A percentile compares a stretch with the other conserved stretches of the same genome.
These are phyloP conservation scores for Pyronema domesticum DNA, from an alignment of 495 filamentous ascomycete genomes.

Conservation along the genomic window DNA sequence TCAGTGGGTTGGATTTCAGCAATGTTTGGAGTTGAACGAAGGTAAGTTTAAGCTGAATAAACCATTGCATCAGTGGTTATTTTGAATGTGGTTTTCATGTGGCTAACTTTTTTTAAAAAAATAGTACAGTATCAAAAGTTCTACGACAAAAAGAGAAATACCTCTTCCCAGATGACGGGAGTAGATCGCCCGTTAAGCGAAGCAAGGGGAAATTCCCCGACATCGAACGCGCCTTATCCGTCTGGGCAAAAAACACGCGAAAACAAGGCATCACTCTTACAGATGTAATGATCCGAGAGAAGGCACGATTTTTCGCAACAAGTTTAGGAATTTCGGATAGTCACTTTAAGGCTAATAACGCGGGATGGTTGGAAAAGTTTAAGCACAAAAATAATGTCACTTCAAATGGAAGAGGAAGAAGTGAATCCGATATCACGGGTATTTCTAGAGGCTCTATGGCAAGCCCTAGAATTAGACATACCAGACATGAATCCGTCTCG, in stretches of 20 bases:
- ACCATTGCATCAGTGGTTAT: background rate
- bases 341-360: conserved; percentile 54
- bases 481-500: conserved; percentile 25
- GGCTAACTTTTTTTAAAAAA: conserved; percentile 1
- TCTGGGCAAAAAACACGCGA: conserved; percentile 71
- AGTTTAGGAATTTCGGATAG: conserved; percentile 58
- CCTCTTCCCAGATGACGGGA: conserved; percentile 71
- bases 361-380: conserved; percentile 87
- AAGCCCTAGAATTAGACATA: conserved; percentile 11
- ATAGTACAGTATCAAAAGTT: conserved; percentile 94
- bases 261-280: conserved; percentile 56
- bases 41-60: conserved; percentile 37
- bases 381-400: conserved; percentile 64
- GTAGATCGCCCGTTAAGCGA: conserved; percentile 71
- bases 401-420: conserved; percentile 33
- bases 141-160: conserved; percentile 94
- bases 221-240: conserved; percentile 83
- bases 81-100: background rate
- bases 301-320: conserved; percentile 69
- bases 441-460: conserved; percentile 12
- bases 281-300: conserved; percentile 74
- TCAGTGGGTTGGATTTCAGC: conserved; percentile 32
- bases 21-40: conserved; percentile 94
- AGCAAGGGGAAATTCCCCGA: conserved; percentile 84
- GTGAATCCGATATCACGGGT: conserved; percentile 22